These are phyloP conservation scores for Phaeoacremonium minimum DNA, from an alignment of 2,329 filamentous ascomycete species.

Conservation along the genomic window DNA sequence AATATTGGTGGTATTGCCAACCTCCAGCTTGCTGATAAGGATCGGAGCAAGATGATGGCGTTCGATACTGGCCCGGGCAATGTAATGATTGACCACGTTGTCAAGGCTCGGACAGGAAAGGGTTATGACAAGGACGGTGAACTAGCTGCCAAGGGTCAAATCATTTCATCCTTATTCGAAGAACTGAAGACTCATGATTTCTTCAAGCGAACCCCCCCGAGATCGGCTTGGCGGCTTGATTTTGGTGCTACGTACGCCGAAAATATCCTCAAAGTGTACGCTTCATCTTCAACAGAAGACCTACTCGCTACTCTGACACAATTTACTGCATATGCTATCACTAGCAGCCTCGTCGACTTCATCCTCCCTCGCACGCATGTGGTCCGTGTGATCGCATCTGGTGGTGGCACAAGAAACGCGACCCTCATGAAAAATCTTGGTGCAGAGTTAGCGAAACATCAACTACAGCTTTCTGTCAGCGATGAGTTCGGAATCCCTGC, in stretches of 20 bases:
- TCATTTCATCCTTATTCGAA: slow-evolving; percentile 14
- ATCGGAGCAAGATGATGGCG: slow-evolving; percentile 23
- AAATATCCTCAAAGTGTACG: slow-evolving; percentile 12
- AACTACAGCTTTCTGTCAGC: slow-evolving; percentile 14
- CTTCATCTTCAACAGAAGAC: slow-evolving; percentile 14
- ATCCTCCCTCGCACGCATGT: slow-evolving; percentile 15
- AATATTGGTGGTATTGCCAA: slow-evolving; percentile 26
- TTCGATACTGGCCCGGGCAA: slow-evolving; percentile 23
- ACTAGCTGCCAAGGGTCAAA: slow-evolving; percentile 15
- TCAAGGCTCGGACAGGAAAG: slow-evolving; percentile 15
- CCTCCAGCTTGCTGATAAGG: slow-evolving; percentile 19
- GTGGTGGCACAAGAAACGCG: slow-evolving; percentile 19
- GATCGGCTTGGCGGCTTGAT: slow-evolving; percentile 21
- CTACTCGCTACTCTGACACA: slow-evolving; percentile 16
- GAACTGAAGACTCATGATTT: slow-evolving; percentile 17
- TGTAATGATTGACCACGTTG: slow-evolving; percentile 23
- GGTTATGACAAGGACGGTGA: slow-evolving; percentile 20
- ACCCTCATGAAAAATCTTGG: slow-evolving; percentile 16
- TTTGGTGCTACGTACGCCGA: slow-evolving; percentile 20
- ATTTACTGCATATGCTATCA: slow-evolving; percentile 17
- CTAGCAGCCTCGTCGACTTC: slow-evolving; percentile 16
- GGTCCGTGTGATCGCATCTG: slow-evolving; percentile 16
- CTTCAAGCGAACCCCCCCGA: slow-evolving; percentile 18
- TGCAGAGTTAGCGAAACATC: slow-evolving; percentile 9
- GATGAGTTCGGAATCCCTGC: slow-evolving; percentile 22